Base-by-base conservation (phyloP, 2,329 filamentous ascomycete species). In the Amesomyces nigricolor region DNA sequence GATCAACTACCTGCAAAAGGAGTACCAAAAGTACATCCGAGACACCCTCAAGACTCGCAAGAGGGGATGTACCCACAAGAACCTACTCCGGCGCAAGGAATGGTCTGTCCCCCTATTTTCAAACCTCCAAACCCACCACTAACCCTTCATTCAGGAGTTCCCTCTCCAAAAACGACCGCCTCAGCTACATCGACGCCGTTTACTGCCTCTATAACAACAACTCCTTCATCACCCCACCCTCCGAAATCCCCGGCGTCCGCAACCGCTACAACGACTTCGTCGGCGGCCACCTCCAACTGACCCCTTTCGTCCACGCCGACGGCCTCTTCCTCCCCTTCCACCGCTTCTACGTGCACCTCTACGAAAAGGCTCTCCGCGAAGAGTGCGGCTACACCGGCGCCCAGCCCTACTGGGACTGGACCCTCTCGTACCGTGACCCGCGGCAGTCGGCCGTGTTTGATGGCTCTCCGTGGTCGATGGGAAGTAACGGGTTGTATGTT, bases 361-460 rank as follows among this genome's bases (percentile, higher is more conserved):
- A 71, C 58, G 69, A 69, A 9, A 47, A 26, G n/a, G 61, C 70
- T 4, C 57, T 72, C 10, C 63, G 63, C 48, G 53, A 61, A 3
- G 66, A 71, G 50, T 72, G 70, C 58, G 55, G 47, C 32, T 66
- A 62, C 60, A 47, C 8, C 1, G 61, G 61, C n/a, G 45, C 55
- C 1, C 54, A 67, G 60, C 55, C 63, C 8, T 72, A 72, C 60
- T 73, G 71, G 70, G 67, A 73, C 56, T 64, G 61, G 61, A 52
- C 58, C 5, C 32, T 45, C 13, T 39, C 47, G 6, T 62, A 49
- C 32, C 16, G 39, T 2, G 60, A 63, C 53, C 59, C 57, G 35
- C 39, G 53, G 39, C 19, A 17, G 5, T 26, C 46, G 1, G 22
- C 49, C 17, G 44, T 64, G n/a, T 63, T 62, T 19, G 59, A 62